Base-by-base conservation (phyloP, 257 asterid genomes). In the Echium plantagineum region DNA sequence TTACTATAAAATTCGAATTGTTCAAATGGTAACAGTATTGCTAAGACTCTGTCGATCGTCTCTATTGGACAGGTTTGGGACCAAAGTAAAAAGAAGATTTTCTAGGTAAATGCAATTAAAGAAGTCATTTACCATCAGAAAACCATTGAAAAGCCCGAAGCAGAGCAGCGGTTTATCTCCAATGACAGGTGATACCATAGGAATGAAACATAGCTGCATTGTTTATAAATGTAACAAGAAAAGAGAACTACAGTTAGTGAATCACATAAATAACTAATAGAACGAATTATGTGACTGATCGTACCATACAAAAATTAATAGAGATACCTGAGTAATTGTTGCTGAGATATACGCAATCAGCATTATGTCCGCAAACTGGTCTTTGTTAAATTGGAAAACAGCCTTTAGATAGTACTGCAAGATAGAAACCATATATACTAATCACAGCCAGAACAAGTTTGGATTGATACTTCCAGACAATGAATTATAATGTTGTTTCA, bases 361-460 rank as follows among this genome's bases (percentile, higher is more conserved):
- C 94, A 89, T 67, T 55, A 91, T 74, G 75, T 91, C 97, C n/a
- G 98, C 97, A 56, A 91, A 88, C 63, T 91, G 97, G 70, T 80
- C 78, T 74, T 89, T 89, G 82, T 84, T 80, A 58, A 85, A 91
- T 80, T 85, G 97, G 72, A 91, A 91, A 47, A 85, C 83, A 21
- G 94, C 87, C 81, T 86, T 91, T 84, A 91, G 78, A 78, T 66
- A 88, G 66, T 75, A 91, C 98, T 91, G 93, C 89, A 58, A 65
- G 8, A 7, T 28, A 21, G 32, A 47, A 52, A 6, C 46, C 55
- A 12, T 15, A 46, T 5, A 18, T 21, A 17, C 49, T 42, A 10
- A 42, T 10, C 49, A 42, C 49, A 13, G 12, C 17, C 17, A 10
- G 49, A 42, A 10, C 49, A 42, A 42, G 48, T 10, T 42, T 5